These are phyloP conservation scores for Aspergillus intermedius DNA, from an alignment of 2,329 filamentous ascomycete genomes.

Conservation along the genomic window DNA sequence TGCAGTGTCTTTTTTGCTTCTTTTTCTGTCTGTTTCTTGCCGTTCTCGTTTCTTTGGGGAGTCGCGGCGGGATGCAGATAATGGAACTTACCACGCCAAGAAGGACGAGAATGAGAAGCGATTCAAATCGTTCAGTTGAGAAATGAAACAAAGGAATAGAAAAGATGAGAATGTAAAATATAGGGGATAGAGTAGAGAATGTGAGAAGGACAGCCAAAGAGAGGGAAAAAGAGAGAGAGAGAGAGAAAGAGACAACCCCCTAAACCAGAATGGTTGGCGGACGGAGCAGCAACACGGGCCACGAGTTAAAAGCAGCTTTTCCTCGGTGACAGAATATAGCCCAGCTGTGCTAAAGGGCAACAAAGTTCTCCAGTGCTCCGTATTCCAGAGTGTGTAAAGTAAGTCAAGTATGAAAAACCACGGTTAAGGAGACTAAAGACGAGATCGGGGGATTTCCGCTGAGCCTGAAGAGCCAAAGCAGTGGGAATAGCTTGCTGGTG, in stretches of 20 bases:
- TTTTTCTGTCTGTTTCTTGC: background rate
- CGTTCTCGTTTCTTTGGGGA: too few species aligned
- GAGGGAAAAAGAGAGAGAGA: background rate
- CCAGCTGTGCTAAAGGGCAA: too few species aligned
- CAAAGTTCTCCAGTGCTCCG: too few species aligned
- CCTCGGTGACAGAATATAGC: background rate
- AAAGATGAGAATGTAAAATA: background rate
- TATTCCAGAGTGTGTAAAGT: too few species aligned
- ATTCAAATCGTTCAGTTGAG: background rate
- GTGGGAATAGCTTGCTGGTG: too few species aligned
- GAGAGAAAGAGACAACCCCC: background rate
- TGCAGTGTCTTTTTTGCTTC: background rate
- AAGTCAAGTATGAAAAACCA: too few species aligned
- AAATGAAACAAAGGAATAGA: background rate
- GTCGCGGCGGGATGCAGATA: background rate
- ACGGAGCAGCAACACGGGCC: background rate
- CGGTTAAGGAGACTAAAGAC: too few species aligned
- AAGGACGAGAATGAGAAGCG: background rate
- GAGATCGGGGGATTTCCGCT: too few species aligned
- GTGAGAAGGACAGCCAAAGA: background rate
- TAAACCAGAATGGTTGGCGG: background rate
- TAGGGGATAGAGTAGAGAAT: background rate
- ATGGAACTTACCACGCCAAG: background rate
- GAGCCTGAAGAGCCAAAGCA: too few species aligned
- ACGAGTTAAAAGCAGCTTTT: background rate